Evolutionary conservation across 148 eudicot genomes (phyloP).

Genomic region (Camellia granthamiana): DNA sequence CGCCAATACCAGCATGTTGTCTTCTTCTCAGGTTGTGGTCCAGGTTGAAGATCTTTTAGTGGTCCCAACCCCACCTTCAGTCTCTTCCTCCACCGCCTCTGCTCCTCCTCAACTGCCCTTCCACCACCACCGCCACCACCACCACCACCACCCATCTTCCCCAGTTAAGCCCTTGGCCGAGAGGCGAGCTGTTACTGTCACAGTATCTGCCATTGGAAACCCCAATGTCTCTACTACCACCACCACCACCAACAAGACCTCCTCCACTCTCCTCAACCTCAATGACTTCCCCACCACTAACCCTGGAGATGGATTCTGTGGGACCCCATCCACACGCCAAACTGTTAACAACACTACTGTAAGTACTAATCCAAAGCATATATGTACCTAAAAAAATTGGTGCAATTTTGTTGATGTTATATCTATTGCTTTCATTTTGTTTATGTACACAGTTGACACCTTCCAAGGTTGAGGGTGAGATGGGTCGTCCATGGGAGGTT

Average conservation of each 20-base stretch:
- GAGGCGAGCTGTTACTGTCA: conserved; percentile 30
- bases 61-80: conserved; percentile 34
- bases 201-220: conserved; percentile 20
- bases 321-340: too few relatives aligned
- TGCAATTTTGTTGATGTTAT: too few relatives aligned
- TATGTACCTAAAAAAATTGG: conserved; percentile 18
- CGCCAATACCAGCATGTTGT: conserved; percentile 24
- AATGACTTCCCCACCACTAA: too few relatives aligned
- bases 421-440: too few relatives aligned
- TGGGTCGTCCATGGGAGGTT: neutral
- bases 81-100: conserved; percentile 39
- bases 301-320: too few relatives aligned
- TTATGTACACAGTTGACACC: neutral
- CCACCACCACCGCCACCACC: conserved; percentile 30
- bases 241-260: neutral
- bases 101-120: conserved; percentile 24
- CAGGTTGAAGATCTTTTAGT: too few relatives aligned
- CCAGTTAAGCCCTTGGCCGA: neutral
- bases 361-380: too few relatives aligned
- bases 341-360: too few relatives aligned
- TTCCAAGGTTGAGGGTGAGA: conserved; percentile 1
- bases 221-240: conserved; percentile 6
- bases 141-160: conserved; percentile 52
- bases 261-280: neutral
- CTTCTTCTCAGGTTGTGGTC: conserved; percentile 17